Conservation (phyloP, 2,329 filamentous ascomycete species). For the Neofusicoccum cordaticola region DNA sequence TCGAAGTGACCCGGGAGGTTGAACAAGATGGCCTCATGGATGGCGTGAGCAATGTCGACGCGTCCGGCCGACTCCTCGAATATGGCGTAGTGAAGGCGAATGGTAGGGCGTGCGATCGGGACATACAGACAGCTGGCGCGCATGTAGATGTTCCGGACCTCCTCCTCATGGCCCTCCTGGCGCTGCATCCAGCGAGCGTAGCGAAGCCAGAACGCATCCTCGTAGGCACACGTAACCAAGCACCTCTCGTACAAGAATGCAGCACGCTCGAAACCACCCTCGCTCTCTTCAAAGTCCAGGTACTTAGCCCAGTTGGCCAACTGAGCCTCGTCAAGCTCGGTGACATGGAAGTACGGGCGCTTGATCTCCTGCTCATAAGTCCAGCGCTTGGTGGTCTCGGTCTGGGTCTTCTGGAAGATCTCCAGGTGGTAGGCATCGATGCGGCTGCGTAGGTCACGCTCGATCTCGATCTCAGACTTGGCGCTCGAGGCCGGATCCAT, state of each 20-base stretch:
- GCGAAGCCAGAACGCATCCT: conserved; percentile 98
- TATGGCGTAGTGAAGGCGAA: conserved; percentile 87
- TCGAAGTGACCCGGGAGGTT: conserved; percentile 79
- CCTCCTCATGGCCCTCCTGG: conserved; percentile 78
- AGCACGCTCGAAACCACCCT: conserved; percentile 72
- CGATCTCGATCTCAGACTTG: conserved; percentile 73
- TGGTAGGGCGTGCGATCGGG: conserved; percentile 77
- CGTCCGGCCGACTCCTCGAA: conserved; percentile 83
- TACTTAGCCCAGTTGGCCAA: conserved; percentile 93
- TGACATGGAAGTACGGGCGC: conserved; percentile 94
- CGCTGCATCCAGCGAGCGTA: conserved; percentile 91
- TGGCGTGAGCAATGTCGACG: conserved; percentile 74
- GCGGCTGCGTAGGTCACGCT: conserved; percentile 75
- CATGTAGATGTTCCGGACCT: conserved; percentile 88
- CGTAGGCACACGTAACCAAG: conserved; percentile 86
- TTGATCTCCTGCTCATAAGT: conserved; percentile 93
- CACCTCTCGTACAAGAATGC: conserved; percentile 92
- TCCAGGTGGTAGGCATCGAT: conserved; percentile 80
- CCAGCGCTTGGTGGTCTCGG: conserved; percentile 89
- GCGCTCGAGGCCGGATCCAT: conserved; percentile 51
- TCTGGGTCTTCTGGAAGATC: conserved; percentile 75
- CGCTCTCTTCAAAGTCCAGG: conserved; percentile 87
- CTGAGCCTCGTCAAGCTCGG: conserved; percentile 81
- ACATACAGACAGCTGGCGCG: conserved; percentile 82
- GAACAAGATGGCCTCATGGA: conserved; percentile 77